phyloP scores from a whole-genome alignment of 2,329 filamentous ascomycete genomes.

The Neofusicoccum sp. region DNA sequence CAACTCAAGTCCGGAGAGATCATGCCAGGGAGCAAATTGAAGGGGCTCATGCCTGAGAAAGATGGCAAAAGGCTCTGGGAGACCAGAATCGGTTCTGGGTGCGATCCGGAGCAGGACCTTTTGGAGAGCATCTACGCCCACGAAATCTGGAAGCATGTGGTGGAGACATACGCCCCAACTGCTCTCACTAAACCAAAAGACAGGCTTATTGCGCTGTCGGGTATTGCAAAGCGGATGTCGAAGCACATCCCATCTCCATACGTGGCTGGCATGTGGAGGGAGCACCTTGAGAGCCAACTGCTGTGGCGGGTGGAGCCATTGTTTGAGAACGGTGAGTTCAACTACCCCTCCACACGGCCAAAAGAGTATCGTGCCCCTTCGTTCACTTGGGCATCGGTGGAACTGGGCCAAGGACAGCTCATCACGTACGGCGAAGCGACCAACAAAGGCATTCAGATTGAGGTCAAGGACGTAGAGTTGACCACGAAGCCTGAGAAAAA shows the following conservation, averaged over 20 bases:
- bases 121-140: neutral
- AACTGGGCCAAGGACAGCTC: conserved; percentile 8
- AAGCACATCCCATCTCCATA: neutral
- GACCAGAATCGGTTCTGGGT: neutral
- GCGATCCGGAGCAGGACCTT: neutral
- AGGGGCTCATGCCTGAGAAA: conserved; percentile 6
- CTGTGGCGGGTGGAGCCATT: conserved; percentile 22
- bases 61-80: neutral
- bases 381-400: conserved; percentile 25
- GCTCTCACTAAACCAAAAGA: conserved; percentile 20
- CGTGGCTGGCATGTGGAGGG: conserved; percentile 23
- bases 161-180: conserved; percentile 22
- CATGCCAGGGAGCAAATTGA: conserved; percentile 8
- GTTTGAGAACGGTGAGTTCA: conserved; percentile 5
- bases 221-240: conserved; percentile 20
- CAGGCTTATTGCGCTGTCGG: conserved; percentile 24
- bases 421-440: conserved; percentile 23
- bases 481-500: neutral
- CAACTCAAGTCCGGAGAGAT: conserved; percentile 9
- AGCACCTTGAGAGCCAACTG: conserved; percentile 23
- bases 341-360: neutral
- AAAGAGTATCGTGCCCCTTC: conserved; percentile 20
- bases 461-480: neutral
- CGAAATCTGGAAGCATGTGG: conserved; percentile 22
- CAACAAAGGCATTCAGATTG: neutral